Base-by-base conservation (phyloP, 2,329 filamentous ascomycete genomes). In the Colletotrichum graminicola region DNA sequence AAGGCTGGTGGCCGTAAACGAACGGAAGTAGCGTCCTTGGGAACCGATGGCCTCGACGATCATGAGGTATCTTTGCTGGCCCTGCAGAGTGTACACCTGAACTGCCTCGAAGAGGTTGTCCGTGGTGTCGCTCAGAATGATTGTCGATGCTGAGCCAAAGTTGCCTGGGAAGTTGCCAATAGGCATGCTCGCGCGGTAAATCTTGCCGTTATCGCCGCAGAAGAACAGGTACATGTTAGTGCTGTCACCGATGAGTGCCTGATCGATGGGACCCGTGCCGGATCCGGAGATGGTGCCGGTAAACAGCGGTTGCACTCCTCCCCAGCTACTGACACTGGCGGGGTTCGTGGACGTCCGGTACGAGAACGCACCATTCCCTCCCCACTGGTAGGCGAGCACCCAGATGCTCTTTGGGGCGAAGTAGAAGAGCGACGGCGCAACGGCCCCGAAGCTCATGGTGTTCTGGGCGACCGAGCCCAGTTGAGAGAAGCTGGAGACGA, bases 171-270 rank as follows among this genome's bases (percentile, higher is more conserved):
- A 92, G 72, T 88, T 86, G 59, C 79, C 84, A 36, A 91, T 87
- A 41, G 90, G 84, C 88, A 91, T 92, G 77, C 84, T 87, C 62
- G 89, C 78, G 1, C 90, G 85, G 80, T 92, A 92, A 76, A 92
- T 89, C 54, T 85, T 86, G 78, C 90, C 90, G 73, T 92, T 91
- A 79, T 92, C 90, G 11, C 89, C 90, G 0, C 85, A 84, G 75
- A 92, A 92, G 85, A 92, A 92, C 6, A 92, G 82, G 75, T 91
- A 91, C 88, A 91, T 91, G 80, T 86, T 86, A 10, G 77, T 79
- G 76, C 79, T 79, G 78, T 92, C 90, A 49, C 87, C 89, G 73
- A 92, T 92, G 65, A 92, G 73, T 0, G 89, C 88, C 79, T 91
- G 89, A 78, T 92, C 90, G 71, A 92, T 91, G 7, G 82, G 76